Evolutionary conservation across 441 rosid genomes (phyloP).

Genomic region (Pelargonium citronellum): DNA sequence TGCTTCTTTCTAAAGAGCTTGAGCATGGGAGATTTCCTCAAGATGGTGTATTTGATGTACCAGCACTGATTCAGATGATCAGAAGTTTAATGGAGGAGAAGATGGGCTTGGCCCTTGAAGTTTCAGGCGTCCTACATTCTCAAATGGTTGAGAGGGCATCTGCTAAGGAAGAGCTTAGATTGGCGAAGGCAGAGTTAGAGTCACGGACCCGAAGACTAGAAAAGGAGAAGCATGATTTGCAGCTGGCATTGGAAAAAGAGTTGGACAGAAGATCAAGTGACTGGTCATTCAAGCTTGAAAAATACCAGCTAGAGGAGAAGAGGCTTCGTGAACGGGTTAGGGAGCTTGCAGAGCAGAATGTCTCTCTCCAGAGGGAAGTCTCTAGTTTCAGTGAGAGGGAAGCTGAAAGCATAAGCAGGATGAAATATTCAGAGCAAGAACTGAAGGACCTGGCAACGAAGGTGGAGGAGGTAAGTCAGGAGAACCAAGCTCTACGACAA

Average conservation of each 20-base stretch:
- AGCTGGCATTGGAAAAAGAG: constrained; percentile 80
- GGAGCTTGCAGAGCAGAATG: constrained; percentile 97
- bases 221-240: constrained; percentile 77
- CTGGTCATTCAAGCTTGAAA: constrained; percentile 79
- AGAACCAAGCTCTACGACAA: constrained; percentile 49
- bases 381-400: constrained; percentile 66
- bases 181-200: constrained; percentile 52
- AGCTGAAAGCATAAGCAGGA: constrained; percentile 51
- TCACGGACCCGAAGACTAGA: constrained; percentile 50
- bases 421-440: constrained; percentile 50
- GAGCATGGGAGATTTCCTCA: constrained; percentile 53
- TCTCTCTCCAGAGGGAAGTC: constrained; percentile 80
- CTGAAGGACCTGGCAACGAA: constrained; percentile 49
- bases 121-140: constrained; percentile 54
- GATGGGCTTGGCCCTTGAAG: constrained; percentile 68
- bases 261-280: constrained; percentile 92
- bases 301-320: constrained; percentile 71
- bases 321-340: constrained; percentile 88
- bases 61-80: constrained; percentile 54
- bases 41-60: constrained; percentile 50
- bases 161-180: constrained; percentile 51
- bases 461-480: constrained; percentile 46
- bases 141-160: constrained; percentile 59
- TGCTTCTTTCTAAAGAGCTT: constrained; percentile 57
- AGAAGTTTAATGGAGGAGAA: constrained; percentile 62